Evolutionary conservation across 208 protist genomes (phyloP), one percentile per base, ranked within the genome.

Genomic region (Acanthamoeba sp.): DNA sequence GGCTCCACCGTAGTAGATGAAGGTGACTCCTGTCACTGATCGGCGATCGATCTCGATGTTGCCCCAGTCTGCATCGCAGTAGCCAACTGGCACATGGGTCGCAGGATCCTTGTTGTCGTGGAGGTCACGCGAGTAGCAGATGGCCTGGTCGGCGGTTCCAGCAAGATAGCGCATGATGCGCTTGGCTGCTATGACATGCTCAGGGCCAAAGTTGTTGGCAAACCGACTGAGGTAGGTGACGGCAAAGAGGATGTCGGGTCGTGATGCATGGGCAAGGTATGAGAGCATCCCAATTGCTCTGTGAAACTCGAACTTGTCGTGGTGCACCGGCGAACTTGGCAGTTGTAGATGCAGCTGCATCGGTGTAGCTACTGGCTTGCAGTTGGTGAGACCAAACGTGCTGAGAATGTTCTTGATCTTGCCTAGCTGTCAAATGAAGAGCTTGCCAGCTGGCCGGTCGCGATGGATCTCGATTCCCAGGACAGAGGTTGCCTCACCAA

Each of bases 171-270:
- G 0, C 0, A 88, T 55, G 2, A 88, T 0, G 32, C 59, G 80
- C 14, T 88, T 88, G 1, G 38, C 45, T 7, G 42, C 45, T 38
- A n/a, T n/a, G n/a, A n/a, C n/a, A n/a, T n/a, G n/a, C 10, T 34
- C 27, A 59, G 36, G 14, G 80, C 1, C 24, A 2, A 29, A 36
- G 24, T 48, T 12, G 45, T 6, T 34, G 9, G 7, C 0, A 42
- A 38, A 29, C 2, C 20, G 10, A 38, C 80, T 88, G 2, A 88
- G 80, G 10, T 57, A 6, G 42, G 1, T 34, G 12, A 88, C 42
- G 6, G 80, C 80, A 59, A 48, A 88, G 7, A 57, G 0, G 22
- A 88, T 88, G 52, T 88, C 78, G 2, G 78, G 78, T 59, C 78
- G 20, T 27, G 40, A 38, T 36, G 24, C 24, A 14, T 59, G 42